Evolutionary conservation across 345 rosid genomes (phyloP).

Genomic region (Brassica incana): DNA sequence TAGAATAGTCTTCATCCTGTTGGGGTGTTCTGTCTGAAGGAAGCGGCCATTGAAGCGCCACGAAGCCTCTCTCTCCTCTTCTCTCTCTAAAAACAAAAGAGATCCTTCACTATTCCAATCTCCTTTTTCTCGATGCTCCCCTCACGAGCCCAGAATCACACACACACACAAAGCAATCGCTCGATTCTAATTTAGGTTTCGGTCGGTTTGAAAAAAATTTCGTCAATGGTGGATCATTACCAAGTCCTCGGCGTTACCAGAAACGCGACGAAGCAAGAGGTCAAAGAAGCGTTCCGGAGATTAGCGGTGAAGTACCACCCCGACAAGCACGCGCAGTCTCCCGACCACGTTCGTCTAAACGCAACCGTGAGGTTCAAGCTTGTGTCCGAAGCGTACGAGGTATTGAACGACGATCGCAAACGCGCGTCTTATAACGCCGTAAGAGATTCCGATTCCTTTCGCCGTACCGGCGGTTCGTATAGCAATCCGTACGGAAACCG

Average conservation of each 20-base stretch:
- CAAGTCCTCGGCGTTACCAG: conserved; percentile 58
- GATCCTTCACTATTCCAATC: not conserved
- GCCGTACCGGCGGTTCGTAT: conserved; percentile 31
- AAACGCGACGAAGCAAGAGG: conserved; percentile 71
- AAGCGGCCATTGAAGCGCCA: conserved; percentile 42
- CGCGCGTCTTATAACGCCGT: conserved; percentile 65
- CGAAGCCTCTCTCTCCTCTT: conserved; percentile 14
- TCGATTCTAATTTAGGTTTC: conserved; percentile 9
- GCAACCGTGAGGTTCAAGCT: conserved; percentile 74
- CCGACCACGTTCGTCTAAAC: conserved; percentile 49
- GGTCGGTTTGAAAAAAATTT: conserved; percentile 6
- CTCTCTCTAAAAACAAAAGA: not conserved
- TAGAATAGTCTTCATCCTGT: too few relatives aligned
- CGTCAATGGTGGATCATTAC: conserved; percentile 66
- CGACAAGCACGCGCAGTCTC: conserved; percentile 74
- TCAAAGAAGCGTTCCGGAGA: conserved; percentile 75
- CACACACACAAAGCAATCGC: not conserved
- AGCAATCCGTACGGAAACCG: conserved; percentile 24
- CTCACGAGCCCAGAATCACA: not conserved
- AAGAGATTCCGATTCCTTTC: conserved; percentile 28
- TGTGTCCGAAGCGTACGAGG: conserved; percentile 79
- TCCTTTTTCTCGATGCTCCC: not conserved
- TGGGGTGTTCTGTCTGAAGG: conserved; percentile 6
- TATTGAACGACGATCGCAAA: conserved; percentile 49
- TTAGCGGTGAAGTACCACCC: conserved; percentile 79